Evolutionary conservation across 2,329 filamentous ascomycete species (phyloP), one percentile per base, ranked within the genome.

Genomic region (Ilyonectria destructans): DNA sequence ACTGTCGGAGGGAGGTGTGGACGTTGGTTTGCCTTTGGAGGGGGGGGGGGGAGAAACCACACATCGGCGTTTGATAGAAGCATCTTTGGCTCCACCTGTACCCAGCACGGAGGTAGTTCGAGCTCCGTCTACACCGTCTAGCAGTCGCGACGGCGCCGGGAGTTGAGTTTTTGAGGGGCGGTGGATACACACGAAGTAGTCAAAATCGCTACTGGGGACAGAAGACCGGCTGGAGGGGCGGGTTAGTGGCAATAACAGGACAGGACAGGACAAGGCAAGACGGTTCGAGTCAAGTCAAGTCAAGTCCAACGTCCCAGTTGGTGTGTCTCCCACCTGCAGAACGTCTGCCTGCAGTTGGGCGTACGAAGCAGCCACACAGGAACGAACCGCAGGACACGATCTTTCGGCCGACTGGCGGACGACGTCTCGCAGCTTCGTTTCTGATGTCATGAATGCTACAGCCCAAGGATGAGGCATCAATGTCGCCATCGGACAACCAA

Each of bases 231-330:
- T 4, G 6, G 19, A 48, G 45, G 58, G 49, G 33, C 23, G 57
- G 57, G 49, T 59, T 33, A 33, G 58, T 52, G 58, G 58, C 58
- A 60, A 60, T 51, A 23, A 51, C 29, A 40, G 49, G 21, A 40
- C 33, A 37, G 23, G 31, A 48, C 46, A 29, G 29, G 43, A 31
- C 46, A 58, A 35, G 17, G n/a, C 6, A 5, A 26, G 26, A 6
- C 26, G 5, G 5, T 1, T 6, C 26, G 26, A 26, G 26, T 26
- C 26, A 26, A 26, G 26, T 26, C 26, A 26, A 26, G 26, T 26
- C 26, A 26, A 26, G 26, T 26, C 26, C 26, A 26, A 26, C 26
- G 26, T 26, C 26, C 26, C 4, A 26, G 26, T 26, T 26, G 26
- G 26, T 26, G 26, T 26, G 5, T 26, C 4, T 26, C 26, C 5